phyloP scores from a whole-genome alignment of 257 asterid species.

The Solanum sejunctum region DNA sequence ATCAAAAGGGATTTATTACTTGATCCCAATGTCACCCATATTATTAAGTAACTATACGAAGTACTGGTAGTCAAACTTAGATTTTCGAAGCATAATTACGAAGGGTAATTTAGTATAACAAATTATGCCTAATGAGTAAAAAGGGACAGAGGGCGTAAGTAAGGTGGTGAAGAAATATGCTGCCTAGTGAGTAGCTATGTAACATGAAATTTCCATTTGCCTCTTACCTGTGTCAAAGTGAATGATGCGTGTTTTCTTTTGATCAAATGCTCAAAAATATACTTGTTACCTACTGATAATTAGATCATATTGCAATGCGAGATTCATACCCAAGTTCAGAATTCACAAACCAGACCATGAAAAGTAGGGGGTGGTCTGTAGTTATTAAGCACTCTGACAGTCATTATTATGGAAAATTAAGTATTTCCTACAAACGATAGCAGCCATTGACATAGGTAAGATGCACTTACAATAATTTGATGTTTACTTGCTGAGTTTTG shows the following conservation, averaged over 20 bases:
- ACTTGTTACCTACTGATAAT: not conserved
- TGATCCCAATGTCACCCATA: not conserved
- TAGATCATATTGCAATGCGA: not conserved
- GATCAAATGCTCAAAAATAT: not conserved
- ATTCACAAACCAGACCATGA: not conserved
- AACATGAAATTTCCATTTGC: not conserved
- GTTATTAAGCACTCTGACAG: not conserved
- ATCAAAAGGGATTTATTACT: not conserved
- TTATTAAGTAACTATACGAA: not conserved
- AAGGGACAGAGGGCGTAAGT: not conserved
- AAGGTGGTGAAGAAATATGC: not conserved
- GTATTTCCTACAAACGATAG: not conserved
- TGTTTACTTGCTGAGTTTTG: not conserved
- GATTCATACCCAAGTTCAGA: not conserved
- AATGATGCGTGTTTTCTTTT: not conserved
- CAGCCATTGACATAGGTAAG: not conserved
- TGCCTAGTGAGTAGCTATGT: not conserved
- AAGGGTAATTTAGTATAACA: not conserved
- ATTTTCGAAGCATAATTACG: not conserved
- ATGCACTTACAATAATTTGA: not conserved
- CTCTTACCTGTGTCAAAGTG: not conserved
- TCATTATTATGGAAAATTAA: not conserved
- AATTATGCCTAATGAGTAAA: not conserved
- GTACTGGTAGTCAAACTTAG: not conserved
- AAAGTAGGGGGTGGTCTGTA: not conserved